Evolutionary conservation across 2,329 filamentous ascomycete genomes (phyloP).

Genomic region (Ophiostoma triangulosporum): DNA sequence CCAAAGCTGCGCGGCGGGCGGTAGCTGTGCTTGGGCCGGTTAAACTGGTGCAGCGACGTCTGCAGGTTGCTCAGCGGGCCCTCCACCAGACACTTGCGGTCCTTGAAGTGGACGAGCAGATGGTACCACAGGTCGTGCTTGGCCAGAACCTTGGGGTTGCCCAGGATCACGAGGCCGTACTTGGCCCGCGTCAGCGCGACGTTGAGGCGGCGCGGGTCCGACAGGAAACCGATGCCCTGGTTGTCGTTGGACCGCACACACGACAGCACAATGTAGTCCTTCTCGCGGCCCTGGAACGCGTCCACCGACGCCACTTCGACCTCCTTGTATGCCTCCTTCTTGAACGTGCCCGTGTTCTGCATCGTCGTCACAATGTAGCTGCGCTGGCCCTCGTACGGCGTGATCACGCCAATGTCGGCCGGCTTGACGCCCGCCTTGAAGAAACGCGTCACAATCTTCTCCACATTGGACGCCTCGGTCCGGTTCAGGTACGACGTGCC

Average conservation of each 20-base stretch:
- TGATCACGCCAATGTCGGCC: slow-evolving; percentile 90
- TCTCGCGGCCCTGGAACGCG: slow-evolving; percentile 96
- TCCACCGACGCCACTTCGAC: slow-evolving; percentile 97
- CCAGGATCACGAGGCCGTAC: slow-evolving; percentile 89
- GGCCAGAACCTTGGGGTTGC: slow-evolving; percentile 91
- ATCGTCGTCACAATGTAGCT: slow-evolving; percentile 99
- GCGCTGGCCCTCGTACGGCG: slow-evolving; percentile 93
- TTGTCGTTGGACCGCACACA: slow-evolving; percentile 98
- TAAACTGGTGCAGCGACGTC: slow-evolving; percentile 87
- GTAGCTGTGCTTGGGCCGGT: slow-evolving; percentile 82
- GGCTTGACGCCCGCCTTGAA: slow-evolving; percentile 98
- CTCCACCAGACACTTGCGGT: slow-evolving; percentile 89
- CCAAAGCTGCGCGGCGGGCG: slow-evolving; percentile 78
- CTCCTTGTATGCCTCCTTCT: slow-evolving; percentile 97
- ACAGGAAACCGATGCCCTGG: slow-evolving; percentile 97
- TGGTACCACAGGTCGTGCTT: slow-evolving; percentile 98
- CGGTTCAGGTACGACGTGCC: slow-evolving; percentile 97
- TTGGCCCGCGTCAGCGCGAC: slow-evolving; percentile 94
- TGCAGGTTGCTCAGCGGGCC: slow-evolving; percentile 93
- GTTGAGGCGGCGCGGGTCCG: slow-evolving; percentile 91
- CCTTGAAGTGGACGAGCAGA: slow-evolving; percentile 90
- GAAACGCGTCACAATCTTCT: slow-evolving; percentile 96
- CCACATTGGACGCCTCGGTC: slow-evolving; percentile 91
- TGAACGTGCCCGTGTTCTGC: slow-evolving; percentile 94
- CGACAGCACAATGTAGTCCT: slow-evolving; percentile 96